Evolutionary conservation across 805 yeast species (phyloP).

Genomic region (Naumovozyma dairenensis): DNA sequence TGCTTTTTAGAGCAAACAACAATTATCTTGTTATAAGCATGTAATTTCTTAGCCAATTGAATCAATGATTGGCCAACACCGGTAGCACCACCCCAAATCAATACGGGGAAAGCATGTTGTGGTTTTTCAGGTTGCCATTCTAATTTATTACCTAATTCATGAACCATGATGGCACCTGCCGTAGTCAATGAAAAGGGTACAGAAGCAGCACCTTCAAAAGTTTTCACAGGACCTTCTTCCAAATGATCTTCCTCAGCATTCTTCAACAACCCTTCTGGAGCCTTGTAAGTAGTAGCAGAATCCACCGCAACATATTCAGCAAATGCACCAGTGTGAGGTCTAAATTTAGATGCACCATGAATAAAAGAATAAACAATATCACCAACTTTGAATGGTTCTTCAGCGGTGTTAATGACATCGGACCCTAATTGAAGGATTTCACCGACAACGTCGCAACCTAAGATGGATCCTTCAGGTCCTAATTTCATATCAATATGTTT

Average conservation of each 20-base stretch:
- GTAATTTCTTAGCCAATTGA: conserved; percentile 44
- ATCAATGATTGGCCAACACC: conserved; percentile 48
- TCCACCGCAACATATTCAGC: conserved; percentile 42
- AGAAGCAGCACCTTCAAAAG: conserved; percentile 58
- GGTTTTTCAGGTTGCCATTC: conserved; percentile 19
- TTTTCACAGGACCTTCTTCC: conserved; percentile 28
- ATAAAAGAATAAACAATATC: conserved; percentile 45
- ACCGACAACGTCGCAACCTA: conserved; percentile 57
- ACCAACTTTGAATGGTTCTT: conserved; percentile 34
- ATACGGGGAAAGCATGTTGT: conserved; percentile 32
- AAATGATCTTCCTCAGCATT: neutral
- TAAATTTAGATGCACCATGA: conserved; percentile 41
- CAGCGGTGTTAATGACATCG: conserved; percentile 24
- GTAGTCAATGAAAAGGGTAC: conserved; percentile 46
- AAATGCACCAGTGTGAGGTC: conserved; percentile 45
- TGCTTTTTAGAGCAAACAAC: conserved; percentile 42
- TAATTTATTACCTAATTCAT: conserved; percentile 16
- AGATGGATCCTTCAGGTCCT: conserved; percentile 38
- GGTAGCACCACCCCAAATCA: conserved; percentile 65
- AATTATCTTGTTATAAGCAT: conserved; percentile 34
- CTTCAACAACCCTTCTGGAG: conserved; percentile 11
- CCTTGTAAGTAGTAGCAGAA: conserved; percentile 17
- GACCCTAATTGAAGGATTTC: conserved; percentile 42
- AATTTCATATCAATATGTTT: conserved; percentile 38
- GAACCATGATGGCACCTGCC: conserved; percentile 33